Conservation (phyloP, 805 yeast genomes). For the Candida nitratophila region DNA sequence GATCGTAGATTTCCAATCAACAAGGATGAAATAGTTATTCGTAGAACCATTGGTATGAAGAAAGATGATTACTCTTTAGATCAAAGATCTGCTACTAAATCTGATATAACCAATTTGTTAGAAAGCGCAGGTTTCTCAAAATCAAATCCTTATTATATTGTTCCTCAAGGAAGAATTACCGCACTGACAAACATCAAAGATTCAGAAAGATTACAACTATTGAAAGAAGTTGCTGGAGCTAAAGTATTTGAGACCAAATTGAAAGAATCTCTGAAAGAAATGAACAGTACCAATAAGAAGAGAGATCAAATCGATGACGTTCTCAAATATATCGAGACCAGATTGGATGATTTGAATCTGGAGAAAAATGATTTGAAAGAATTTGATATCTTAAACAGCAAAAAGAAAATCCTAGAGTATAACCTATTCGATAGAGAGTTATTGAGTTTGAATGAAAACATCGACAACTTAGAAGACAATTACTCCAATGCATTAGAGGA, state of each 20-base stretch:
- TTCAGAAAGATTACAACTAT: conserved; percentile 63
- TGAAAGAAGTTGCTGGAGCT: conserved; percentile 95
- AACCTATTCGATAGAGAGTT: conserved; percentile 74
- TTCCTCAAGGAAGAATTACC: conserved; percentile 93
- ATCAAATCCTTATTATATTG: conserved; percentile 90
- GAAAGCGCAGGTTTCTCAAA: conserved; percentile 92
- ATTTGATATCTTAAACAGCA: conserved; percentile 60
- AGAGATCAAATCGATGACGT: conserved; percentile 69
- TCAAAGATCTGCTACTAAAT: conserved; percentile 67
- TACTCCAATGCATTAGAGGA: conserved; percentile 44
- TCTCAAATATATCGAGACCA: conserved; percentile 57
- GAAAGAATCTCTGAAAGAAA: conserved; percentile 71
- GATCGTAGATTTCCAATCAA: conserved; percentile 70
- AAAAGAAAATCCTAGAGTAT: conserved; percentile 66
- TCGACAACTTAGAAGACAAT: conserved; percentile 53
- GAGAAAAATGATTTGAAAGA: conserved; percentile 72
- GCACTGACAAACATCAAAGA: conserved; percentile 86
- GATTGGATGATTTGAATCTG: conserved; percentile 70
- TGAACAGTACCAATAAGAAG: conserved; percentile 64
- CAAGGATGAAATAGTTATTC: conserved; percentile 59
- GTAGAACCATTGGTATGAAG: conserved; percentile 90
- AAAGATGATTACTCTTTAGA: conserved; percentile 88
- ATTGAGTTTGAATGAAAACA: conserved; percentile 47
- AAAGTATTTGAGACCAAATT: conserved; percentile 79
- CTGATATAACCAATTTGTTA: conserved; percentile 72